Evolutionary conservation across 768 basidiomycete species (phyloP).

Genomic region (Mycena maculata): DNA sequence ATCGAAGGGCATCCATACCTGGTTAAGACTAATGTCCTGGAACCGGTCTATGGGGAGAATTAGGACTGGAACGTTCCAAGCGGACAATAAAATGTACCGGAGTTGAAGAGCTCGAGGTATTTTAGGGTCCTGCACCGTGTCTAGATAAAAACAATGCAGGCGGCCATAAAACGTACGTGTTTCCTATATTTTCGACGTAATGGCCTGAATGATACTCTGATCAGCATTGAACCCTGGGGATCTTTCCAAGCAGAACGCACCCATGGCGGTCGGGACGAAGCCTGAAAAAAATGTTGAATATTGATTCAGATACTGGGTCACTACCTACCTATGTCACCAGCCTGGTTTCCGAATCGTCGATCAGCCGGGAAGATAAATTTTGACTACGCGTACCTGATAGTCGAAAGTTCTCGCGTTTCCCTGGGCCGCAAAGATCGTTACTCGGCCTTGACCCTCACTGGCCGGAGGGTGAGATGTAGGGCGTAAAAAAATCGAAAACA

Average conservation of each 20-base stretch:
- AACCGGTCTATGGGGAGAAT: constrained; percentile 39
- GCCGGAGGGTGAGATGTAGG: neutral
- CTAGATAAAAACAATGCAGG: neutral
- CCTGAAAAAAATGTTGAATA: constrained; percentile 41
- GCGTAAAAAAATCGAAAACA: constrained; percentile 6
- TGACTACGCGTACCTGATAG: constrained; percentile 54
- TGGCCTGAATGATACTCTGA: constrained; percentile 48
- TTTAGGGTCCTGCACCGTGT: constrained; percentile 46
- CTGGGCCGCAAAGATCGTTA: constrained; percentile 67
- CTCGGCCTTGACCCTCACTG: constrained; percentile 65
- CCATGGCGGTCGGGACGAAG: constrained; percentile 69
- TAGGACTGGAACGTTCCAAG: neutral
- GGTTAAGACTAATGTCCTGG: constrained; percentile 56
- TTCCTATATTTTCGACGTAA: constrained; percentile 67
- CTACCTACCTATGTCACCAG: constrained; percentile 67
- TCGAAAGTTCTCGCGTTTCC: constrained; percentile 69
- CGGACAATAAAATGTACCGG: constrained; percentile 39
- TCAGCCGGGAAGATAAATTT: neutral
- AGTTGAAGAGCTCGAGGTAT: constrained; percentile 62
- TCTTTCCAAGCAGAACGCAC: constrained; percentile 43
- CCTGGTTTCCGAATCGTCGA: constrained; percentile 38
- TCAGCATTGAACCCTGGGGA: neutral
- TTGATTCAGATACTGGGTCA: neutral
- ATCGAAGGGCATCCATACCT: constrained; percentile 46
- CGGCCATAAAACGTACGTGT: constrained; percentile 40